phyloP scores from a whole-genome alignment of 1,139 yeast species.

The Arxiozyma heterogenica region DNA sequence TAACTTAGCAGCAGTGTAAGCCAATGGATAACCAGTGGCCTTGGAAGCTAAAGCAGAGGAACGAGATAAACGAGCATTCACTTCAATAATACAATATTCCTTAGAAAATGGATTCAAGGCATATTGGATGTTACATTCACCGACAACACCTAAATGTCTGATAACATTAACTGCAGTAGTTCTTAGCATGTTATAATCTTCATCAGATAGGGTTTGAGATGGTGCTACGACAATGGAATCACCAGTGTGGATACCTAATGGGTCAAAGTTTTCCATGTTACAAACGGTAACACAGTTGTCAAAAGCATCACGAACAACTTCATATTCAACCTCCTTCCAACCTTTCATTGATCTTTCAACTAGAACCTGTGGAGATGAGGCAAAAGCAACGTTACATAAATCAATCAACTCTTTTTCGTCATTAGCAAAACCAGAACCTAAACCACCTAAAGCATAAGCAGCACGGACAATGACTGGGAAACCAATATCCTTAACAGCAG shows the following conservation, averaged over 20 bases:
- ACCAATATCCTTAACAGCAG: conserved; percentile 78
- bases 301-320: conserved; percentile 94
- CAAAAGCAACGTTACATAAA: conserved; percentile 85
- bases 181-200: conserved; percentile 95
- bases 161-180: conserved; percentile 96
- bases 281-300: conserved; percentile 98
- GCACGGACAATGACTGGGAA: conserved; percentile 97
- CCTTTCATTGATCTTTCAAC: conserved; percentile 98
- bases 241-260: conserved; percentile 97
- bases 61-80: conserved; percentile 93
- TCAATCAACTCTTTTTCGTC: conserved; percentile 75
- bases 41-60: conserved; percentile 97
- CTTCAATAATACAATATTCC: conserved; percentile 96
- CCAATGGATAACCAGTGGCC: conserved; percentile 98
- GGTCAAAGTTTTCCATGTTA: conserved; percentile 99
- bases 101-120: conserved; percentile 90
- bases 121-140: conserved; percentile 98
- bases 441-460: conserved; percentile 94
- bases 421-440: conserved; percentile 97
- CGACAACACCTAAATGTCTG: conserved; percentile 97
- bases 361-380: conserved; percentile 90
- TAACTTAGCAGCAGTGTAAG: conserved; percentile 95
- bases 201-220: conserved; percentile 93
- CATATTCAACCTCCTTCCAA: conserved; percentile 98
- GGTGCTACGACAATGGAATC: conserved; percentile 99